phyloP scores from a whole-genome alignment of 139 green algal species.

The Chlorella ohadii region DNA sequence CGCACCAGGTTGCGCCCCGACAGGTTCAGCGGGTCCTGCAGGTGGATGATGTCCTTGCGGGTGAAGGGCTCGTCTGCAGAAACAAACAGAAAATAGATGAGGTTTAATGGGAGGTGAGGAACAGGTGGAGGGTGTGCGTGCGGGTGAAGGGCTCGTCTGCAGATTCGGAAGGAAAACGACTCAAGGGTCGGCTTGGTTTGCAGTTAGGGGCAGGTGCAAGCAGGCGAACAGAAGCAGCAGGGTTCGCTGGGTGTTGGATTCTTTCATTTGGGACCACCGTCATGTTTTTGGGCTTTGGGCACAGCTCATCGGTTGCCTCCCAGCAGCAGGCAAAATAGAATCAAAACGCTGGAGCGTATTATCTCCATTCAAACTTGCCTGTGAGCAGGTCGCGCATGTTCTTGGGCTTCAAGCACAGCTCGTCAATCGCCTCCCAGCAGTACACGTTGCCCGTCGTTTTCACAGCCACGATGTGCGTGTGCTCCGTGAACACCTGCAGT shows the following conservation, averaged over 20 bases:
- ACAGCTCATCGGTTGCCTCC: too few relatives aligned
- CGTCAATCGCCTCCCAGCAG: constrained; percentile 81
- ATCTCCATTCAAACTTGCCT: neutral
- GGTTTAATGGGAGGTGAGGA: too few relatives aligned
- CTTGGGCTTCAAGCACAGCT: constrained; percentile 96
- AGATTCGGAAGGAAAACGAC: too few relatives aligned
- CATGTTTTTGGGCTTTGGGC: too few relatives aligned
- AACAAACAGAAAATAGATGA: too few relatives aligned
- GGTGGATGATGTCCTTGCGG: constrained; percentile 92
- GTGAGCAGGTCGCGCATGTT: constrained; percentile 73
- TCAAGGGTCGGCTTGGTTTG: too few relatives aligned
- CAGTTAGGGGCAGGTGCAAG: too few relatives aligned
- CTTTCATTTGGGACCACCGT: too few relatives aligned
- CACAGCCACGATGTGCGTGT: constrained; percentile 97
- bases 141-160: constrained; percentile 88
- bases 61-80: constrained; percentile 88
- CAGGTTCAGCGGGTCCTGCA: constrained; percentile 82
- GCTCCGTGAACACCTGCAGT: constrained; percentile 91
- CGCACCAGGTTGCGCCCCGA: constrained; percentile 48
- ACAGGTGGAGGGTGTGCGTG: constrained; percentile 93
- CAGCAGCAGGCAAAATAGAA: too few relatives aligned
- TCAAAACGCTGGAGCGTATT: too few relatives aligned
- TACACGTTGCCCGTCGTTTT: constrained; percentile 81
- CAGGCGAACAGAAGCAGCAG: too few relatives aligned
- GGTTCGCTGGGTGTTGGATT: too few relatives aligned